A percentile compares a stretch with the other conserved stretches of the same genome.
phyloP scores from a whole-genome alignment of 768 basidiomycete species.

The Termitomyces bulborhizus region DNA sequence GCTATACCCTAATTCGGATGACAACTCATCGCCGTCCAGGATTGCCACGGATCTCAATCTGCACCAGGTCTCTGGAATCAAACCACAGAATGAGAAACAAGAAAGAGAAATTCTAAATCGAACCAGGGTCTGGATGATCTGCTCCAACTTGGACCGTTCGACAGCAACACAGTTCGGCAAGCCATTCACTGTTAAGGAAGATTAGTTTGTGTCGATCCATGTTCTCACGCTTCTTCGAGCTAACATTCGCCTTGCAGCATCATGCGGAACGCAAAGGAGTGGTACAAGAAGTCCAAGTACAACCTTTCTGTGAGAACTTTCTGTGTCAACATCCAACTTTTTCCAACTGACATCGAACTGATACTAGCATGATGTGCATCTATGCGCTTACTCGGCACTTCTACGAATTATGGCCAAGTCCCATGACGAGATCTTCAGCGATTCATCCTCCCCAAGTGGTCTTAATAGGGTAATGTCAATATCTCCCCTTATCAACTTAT shows the following conservation, averaged over 20 bases:
- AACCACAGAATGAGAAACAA: conserved; percentile 66
- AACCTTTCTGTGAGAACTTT: conserved; percentile 42
- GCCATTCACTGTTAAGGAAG: conserved; percentile 83
- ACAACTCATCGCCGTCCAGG: conserved; percentile 25
- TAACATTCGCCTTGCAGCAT: conserved; percentile 31
- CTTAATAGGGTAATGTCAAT: conserved; percentile 52
- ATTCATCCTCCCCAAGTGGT: conserved; percentile 59
- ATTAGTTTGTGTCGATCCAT: conserved; percentile 44
- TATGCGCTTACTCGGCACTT: conserved; percentile 67
- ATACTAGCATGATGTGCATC: conserved; percentile 63
- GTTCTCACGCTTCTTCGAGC: not conserved
- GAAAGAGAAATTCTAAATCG: conserved; percentile 83
- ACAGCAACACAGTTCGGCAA: conserved; percentile 88
- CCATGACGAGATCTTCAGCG: conserved; percentile 74
- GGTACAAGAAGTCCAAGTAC: conserved; percentile 68
- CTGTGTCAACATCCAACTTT: not conserved
- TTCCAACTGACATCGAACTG: not conserved
- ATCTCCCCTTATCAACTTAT: not conserved
- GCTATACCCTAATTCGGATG: not conserved
- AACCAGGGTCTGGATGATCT: conserved; percentile 85
- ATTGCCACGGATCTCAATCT: conserved; percentile 89
- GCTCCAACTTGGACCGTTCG: conserved; percentile 84
- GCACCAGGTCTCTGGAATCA: conserved; percentile 55
- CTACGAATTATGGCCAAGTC: conserved; percentile 67
- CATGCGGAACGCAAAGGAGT: conserved; percentile 64